Evolutionary conservation across 139 green algal genomes (phyloP), one percentile per base, ranked within the genome.

Genomic region (Tetradesmus lagerheimii): DNA sequence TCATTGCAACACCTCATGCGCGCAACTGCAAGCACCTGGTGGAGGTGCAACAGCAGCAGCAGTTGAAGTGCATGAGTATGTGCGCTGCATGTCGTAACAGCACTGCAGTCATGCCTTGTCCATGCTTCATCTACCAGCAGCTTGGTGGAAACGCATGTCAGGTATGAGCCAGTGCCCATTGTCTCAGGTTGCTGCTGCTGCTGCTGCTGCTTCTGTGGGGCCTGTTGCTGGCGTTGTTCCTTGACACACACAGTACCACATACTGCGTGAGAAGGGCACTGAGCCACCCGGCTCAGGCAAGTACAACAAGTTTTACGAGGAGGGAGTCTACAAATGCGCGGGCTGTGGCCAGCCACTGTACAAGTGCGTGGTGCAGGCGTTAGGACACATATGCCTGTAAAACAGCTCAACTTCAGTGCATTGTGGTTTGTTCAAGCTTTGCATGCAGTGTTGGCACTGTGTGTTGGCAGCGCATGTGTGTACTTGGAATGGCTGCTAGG

Each of bases 181-280:
- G 5, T 18, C 29, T 74, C 29, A 34, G 18, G 14, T n/a, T 16
- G 31, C 53, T 71, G 57, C 31, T 43, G 53, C 50, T 75, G 41
- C 31, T 20, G 20, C 50, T 64, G 50, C 50, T 64, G 50, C 50
- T 64, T 11, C 2, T 25, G 50, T 27, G 62, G 23, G 29, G 57
- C 25, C 57, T 71, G 57, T 23, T 71, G 57, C 57, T 71, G 57
- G 12, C 16, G 57, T 11, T 8, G 25, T 18, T 71, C 4, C 31
- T 71, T 71, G 57, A 8, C 57, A 9, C 31, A 23, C 62, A 39
- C 93, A 98, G 95, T 98, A 94, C 89, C 89, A 96, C 20, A 95
- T 99, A 43, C 91, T 99, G n/a, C 92, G 98, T 14, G 83, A 97
- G 71, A 99, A 99, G 91, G 98, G 98, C 83, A 99, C 98, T 6